Evolutionary conservation across 73 alveolate species (phyloP).

Genomic region (Paramecium sexaurelia): DNA sequence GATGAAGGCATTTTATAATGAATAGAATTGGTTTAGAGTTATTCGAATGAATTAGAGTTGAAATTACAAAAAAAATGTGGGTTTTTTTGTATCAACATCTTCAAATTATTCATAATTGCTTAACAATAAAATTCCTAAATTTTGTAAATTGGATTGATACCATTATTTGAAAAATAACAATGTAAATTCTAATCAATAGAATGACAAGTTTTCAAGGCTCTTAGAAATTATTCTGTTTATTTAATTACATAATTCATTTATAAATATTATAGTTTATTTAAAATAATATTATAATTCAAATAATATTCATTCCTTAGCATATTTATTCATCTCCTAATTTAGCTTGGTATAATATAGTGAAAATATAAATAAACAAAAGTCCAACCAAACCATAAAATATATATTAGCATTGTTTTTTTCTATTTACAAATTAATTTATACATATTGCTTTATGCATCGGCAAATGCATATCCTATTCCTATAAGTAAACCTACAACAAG

Average conservation of each 20-base stretch:
- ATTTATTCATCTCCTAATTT: slow-evolving; percentile 20
- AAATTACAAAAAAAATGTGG: background rate
- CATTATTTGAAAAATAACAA: background rate
- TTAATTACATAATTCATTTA: background rate
- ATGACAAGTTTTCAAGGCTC: background rate
- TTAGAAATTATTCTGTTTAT: slow-evolving; percentile 25
- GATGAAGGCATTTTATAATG: background rate
- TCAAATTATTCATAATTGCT: slow-evolving; percentile 12
- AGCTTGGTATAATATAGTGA: background rate
- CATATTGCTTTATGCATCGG: background rate
- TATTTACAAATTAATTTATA: background rate
- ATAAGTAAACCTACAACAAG: slow-evolving; percentile 4
- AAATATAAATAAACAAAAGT: background rate
- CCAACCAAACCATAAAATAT: background rate
- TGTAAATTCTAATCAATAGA: slow-evolving; percentile 1
- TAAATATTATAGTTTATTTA: background rate
- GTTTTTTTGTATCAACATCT: background rate
- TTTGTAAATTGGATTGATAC: background rate
- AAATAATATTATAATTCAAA: background rate
- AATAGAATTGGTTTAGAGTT: background rate
- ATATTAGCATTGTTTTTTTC: background rate
- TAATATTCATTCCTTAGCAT: slow-evolving; percentile 41
- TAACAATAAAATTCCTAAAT: slow-evolving; percentile 17
- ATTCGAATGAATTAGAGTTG: background rate
- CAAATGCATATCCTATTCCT: slow-evolving; percentile 43